Percentiles rank a stretch among this genome's conserved stretches.
Evolutionary conservation across 1,139 yeast species (phyloP).

Genomic region (Sugiyamaella castrensis): DNA sequence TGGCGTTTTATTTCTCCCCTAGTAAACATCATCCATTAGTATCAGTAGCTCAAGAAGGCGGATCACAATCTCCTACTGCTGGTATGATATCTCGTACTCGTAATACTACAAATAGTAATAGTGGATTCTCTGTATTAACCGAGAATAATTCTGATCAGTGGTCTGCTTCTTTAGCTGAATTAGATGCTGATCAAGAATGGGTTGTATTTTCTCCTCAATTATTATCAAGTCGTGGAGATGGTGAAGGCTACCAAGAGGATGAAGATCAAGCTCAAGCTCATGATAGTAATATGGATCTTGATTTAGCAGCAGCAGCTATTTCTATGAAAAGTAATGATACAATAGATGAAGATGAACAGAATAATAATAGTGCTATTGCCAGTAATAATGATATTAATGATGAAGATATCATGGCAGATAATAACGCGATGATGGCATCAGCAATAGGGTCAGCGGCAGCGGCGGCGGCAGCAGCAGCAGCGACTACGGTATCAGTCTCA

Average conservation of each 20-base stretch:
- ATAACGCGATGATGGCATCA: constrained; percentile 2
- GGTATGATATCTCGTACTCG: background rate
- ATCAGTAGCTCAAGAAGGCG: constrained; percentile 1
- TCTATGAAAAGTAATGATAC: too few species aligned
- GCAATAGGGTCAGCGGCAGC: too few species aligned
- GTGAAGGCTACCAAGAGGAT: background rate
- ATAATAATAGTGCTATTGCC: too few species aligned
- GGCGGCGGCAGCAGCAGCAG: constrained; percentile 4
- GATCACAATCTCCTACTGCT: background rate
- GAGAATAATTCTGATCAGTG: constrained; percentile 2
- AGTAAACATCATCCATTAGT: constrained; percentile 16
- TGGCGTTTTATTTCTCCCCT: constrained; percentile 18
- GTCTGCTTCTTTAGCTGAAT: constrained; percentile 2
- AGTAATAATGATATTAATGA: too few species aligned
- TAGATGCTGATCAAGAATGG: constrained; percentile 30
- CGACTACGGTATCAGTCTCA: background rate
- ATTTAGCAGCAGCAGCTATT: too few species aligned
- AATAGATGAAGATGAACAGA: too few species aligned
- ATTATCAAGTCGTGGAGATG: constrained; percentile 10
- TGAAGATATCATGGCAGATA: too few species aligned
- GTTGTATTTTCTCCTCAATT: constrained; percentile 32
- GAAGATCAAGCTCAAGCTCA: too few species aligned
- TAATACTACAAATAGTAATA: constrained; percentile 1
- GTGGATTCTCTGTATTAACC: constrained; percentile 4
- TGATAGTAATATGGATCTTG: too few species aligned